Evolutionary conservation across 2,329 filamentous ascomycete species (phyloP), one percentile per base, ranked within the genome.

Genomic region (Pestalotiopsis sp.): DNA sequence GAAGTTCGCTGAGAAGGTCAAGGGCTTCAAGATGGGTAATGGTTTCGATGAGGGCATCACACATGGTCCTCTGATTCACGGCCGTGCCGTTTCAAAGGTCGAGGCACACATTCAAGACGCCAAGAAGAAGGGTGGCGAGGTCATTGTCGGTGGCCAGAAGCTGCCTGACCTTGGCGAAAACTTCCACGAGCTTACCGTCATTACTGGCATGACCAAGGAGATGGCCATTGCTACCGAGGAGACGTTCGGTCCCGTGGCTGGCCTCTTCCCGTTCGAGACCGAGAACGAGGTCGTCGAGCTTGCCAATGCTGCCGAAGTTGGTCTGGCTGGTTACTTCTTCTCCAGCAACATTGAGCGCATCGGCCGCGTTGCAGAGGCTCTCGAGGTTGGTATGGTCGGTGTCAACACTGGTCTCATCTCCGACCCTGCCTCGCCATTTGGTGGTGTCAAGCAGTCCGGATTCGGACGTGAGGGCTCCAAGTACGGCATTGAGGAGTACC

Each of bases 301-400:
- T 72, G 95, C 96, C 3, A 99, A 99, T 80, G 81, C 84, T 57
- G 86, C 93, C 1, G 91, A 95, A 65, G 95, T 98, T 49, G 96
- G 96, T 1, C 86, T 99, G 45, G 96, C 95, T 0, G 95, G 93
- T 0, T 98, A 98, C 83, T 97, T 99, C 84, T 98, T 93, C 85
- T 94, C 88, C 5, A 81, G 82, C 64, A 87, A 92, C 75, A 70
- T 92, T 13, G 83, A 87, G 75, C 81, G 91, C 6, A 85, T 89
- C 36, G 82, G 84, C 73, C 84, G 91, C 62, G 87, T 93, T 0
- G 88, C 90, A 0, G 91, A 93, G 81, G 85, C 86, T 17, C 82
- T 97, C 52, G 92, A 97, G 78, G 92, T 95, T 1, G 94, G 93
- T 66, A 97, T 97, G 94, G 89, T 97, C 1, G 93, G 93, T 67